Conservation (phyloP, 805 yeast genomes). For the Deakozyma indianensis region DNA sequence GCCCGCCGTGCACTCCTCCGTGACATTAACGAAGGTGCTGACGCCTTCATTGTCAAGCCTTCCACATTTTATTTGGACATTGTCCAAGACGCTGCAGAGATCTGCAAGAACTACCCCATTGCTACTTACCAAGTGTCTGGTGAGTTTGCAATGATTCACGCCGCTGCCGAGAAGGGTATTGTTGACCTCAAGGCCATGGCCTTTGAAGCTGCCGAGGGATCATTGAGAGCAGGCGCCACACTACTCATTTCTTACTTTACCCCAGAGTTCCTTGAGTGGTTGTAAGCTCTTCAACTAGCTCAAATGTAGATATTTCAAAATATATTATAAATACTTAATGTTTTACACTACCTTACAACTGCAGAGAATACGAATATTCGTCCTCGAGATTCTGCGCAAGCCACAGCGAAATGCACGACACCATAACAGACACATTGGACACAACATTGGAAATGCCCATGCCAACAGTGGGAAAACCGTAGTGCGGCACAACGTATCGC, state of each 20-base stretch:
- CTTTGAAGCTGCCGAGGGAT: slow-evolving; percentile 81
- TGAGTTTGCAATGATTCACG: slow-evolving; percentile 94
- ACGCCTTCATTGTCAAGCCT: slow-evolving; percentile 90
- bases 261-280: slow-evolving; percentile 93
- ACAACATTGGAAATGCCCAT: slow-evolving; percentile 89
- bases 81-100: slow-evolving; percentile 71
- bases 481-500: slow-evolving; percentile 68
- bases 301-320: neutral
- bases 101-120: slow-evolving; percentile 74
- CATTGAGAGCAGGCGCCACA: slow-evolving; percentile 91
- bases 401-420: slow-evolving; percentile 86
- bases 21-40: slow-evolving; percentile 87
- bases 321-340: no score
- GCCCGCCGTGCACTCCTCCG: slow-evolving; percentile 84
- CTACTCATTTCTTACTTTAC: slow-evolving; percentile 84
- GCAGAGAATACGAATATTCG: slow-evolving; percentile 84
- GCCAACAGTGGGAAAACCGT: slow-evolving; percentile 73
- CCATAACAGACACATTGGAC: slow-evolving; percentile 64
- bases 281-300: slow-evolving; percentile 23
- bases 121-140: slow-evolving; percentile 96
- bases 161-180: slow-evolving; percentile 92
- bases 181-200: slow-evolving; percentile 66
- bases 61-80: slow-evolving; percentile 90
- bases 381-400: slow-evolving; percentile 91
- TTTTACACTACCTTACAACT: slow-evolving; percentile 33